phyloP scores from a whole-genome alignment of 192 early-diverging fungal species.

The Entomortierella lignicola region DNA sequence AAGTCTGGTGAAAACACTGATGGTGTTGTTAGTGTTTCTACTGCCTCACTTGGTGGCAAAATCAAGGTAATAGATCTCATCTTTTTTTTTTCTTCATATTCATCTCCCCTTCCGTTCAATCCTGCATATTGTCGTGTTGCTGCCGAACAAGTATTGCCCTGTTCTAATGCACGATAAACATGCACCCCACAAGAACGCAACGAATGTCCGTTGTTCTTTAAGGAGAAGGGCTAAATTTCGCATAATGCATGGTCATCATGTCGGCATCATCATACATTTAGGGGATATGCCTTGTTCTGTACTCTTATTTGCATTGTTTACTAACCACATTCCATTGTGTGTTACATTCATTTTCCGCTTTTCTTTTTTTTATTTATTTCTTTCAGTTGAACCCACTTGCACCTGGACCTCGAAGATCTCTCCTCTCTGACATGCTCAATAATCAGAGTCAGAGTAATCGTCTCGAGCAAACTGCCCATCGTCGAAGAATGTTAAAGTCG shows the following conservation, averaged over 20 bases:
- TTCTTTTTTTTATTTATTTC: background rate
- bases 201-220: background rate
- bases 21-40: conserved; percentile 26
- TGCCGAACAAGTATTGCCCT: background rate
- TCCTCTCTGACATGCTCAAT: conserved; percentile 48
- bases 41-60: conserved; percentile 42
- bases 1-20: conserved; percentile 15
- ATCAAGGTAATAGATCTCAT: conserved; percentile 20
- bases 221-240: background rate
- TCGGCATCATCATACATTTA: background rate
- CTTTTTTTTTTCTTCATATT: background rate
- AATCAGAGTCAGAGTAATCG: conserved; percentile 35
- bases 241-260: conserved; percentile 11
- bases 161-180: background rate
- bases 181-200: background rate
- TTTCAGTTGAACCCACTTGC: conserved; percentile 27
- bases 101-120: background rate
- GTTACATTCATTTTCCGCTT: background rate
- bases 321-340: conserved; percentile 3
- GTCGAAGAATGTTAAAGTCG: conserved; percentile 47
- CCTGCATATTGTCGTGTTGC: background rate
- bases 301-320: background rate
- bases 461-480: conserved; percentile 44
- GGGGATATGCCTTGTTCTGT: conserved; percentile 1
- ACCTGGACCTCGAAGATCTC: conserved; percentile 36